Evolutionary conservation across 164 flowering plant genomes (phyloP), one percentile per base, ranked within the genome.

Genomic region (Vitis rupestris): DNA sequence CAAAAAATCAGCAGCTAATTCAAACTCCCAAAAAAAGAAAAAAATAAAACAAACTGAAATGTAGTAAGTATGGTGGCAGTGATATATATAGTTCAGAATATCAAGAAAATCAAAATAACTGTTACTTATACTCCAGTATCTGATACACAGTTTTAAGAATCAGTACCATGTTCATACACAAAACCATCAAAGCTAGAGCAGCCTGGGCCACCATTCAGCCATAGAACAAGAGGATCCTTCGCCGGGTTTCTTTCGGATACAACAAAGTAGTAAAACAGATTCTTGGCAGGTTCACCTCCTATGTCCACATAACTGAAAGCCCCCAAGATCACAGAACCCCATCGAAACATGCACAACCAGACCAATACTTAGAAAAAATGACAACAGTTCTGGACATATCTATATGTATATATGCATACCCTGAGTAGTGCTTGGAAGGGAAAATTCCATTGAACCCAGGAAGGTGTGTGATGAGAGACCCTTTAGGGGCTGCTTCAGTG

Each of bases 151-250:
- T 37, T 3, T 37, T 37, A 23, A 7, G 30, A 23, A 52, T 7
- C 14, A 50, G 0, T 71, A 81, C 84, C 84, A 27, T 81, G 82
- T 67, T 81, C 84, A 54, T 79, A 81, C 19, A 79, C 78, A 47
- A 78, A 79, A 4, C 82, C 84, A 50, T 81, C 84, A 17, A 81
- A 76, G 75, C 82, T 81, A 19, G 84, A 81, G 74, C 82, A 81
- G 0, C 84, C 84, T 15, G 84, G 84, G 13, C 84, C 84, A 11
- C 84, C 84, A 56, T 81, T 81, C 0, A 81, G 78, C 84, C 84
- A 81, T 10, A 81, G 49, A 27, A 81, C 84, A n/a, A 81, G 66
- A 9, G 84, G 84, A 59, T 82, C 84, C 3, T 63, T 70, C 3
- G 50, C n/a, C 9, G 82, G 75, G 47, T 72, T 75, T 63, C 76